Percentiles rank a stretch among this genome's conserved stretches.
These are phyloP conservation scores for Alloteropsis semialata DNA, from an alignment of 176 grass and related monocot genomes.

Conservation along the genomic window DNA sequence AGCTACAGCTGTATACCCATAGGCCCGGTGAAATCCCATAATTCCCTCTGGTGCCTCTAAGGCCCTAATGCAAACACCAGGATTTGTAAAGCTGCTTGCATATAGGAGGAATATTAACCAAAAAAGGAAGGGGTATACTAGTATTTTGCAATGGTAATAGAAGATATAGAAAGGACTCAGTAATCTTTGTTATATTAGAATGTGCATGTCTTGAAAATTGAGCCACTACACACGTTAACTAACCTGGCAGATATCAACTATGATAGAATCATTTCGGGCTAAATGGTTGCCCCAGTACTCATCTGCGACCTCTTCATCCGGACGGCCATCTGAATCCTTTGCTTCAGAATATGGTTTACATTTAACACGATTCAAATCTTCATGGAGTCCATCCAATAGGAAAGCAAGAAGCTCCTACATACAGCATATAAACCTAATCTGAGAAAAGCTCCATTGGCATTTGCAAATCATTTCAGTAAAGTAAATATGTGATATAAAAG, in stretches of 20 bases:
- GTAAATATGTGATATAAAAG: slow-evolving; percentile 28
- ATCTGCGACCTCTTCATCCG: slow-evolving; percentile 87
- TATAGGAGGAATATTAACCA: neutral
- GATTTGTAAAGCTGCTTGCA: neutral
- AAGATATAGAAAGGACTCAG: slow-evolving; percentile 10
- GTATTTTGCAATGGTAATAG: neutral
- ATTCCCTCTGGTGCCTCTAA: neutral
- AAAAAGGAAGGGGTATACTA: neutral
- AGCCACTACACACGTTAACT: slow-evolving; percentile 16
- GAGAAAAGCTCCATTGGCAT: neutral
- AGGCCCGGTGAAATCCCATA: neutral
- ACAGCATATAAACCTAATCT: neutral
- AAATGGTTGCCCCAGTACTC: slow-evolving; percentile 97
- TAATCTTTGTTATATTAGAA: neutral
- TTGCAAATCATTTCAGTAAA: neutral
- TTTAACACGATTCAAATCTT: slow-evolving; percentile 98
- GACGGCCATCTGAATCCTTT: slow-evolving; percentile 73
- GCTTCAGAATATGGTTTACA: slow-evolving; percentile 84
- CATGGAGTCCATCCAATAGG: slow-evolving; percentile 96
- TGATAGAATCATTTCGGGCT: slow-evolving; percentile 94
- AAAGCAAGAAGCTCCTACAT: slow-evolving; percentile 95
- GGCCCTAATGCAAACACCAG: neutral
- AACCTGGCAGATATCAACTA: slow-evolving; percentile 98
- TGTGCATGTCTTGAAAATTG: slow-evolving; percentile 5
- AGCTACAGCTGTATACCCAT: neutral